Evolutionary conservation across 805 yeast genomes (phyloP).

Genomic region (Zygotorulaspora danielsina): DNA sequence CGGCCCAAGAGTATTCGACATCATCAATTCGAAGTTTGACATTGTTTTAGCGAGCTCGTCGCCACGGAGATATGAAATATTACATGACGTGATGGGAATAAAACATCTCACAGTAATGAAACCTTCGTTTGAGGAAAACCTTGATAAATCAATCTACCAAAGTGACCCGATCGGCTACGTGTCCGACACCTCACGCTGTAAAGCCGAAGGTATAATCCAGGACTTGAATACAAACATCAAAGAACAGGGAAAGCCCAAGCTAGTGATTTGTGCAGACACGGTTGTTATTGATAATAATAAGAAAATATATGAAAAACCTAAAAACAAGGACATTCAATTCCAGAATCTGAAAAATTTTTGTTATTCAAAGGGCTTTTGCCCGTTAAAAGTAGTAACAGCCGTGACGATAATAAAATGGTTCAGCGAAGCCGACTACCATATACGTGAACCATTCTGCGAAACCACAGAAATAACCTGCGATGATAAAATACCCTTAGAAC

Average conservation of each 20-base stretch:
- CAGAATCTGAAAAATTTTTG: slow-evolving; percentile 41
- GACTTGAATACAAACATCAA: slow-evolving; percentile 32
- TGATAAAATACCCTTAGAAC: slow-evolving; percentile 45
- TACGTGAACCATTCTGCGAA: slow-evolving; percentile 37
- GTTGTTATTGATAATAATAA: slow-evolving; percentile 55
- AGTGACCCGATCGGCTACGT: slow-evolving; percentile 49
- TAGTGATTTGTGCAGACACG: slow-evolving; percentile 74
- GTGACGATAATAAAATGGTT: slow-evolving; percentile 42
- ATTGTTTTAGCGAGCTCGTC: slow-evolving; percentile 80
- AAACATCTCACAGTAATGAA: slow-evolving; percentile 44
- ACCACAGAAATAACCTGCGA: slow-evolving; percentile 43
- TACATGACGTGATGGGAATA: slow-evolving; percentile 52
- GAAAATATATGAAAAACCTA: slow-evolving; percentile 75
- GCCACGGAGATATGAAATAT: slow-evolving; percentile 72
- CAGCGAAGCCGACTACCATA: slow-evolving; percentile 7
- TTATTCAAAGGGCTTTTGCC: slow-evolving; percentile 44
- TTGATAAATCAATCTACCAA: slow-evolving; percentile 45
- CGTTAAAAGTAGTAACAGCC: slow-evolving; percentile 52
- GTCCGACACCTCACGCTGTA: slow-evolving; percentile 59
- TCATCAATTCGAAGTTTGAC: slow-evolving; percentile 15
- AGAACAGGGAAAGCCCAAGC: slow-evolving; percentile 15
- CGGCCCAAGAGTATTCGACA: slow-evolving; percentile 3
- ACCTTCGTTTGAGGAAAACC: slow-evolving; percentile 73
- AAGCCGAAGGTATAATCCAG: slow-evolving; percentile 58
- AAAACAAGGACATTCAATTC: slow-evolving; percentile 46